Evolutionary conservation across 306 rosid species (phyloP).

Genomic region (Delonix regia): DNA sequence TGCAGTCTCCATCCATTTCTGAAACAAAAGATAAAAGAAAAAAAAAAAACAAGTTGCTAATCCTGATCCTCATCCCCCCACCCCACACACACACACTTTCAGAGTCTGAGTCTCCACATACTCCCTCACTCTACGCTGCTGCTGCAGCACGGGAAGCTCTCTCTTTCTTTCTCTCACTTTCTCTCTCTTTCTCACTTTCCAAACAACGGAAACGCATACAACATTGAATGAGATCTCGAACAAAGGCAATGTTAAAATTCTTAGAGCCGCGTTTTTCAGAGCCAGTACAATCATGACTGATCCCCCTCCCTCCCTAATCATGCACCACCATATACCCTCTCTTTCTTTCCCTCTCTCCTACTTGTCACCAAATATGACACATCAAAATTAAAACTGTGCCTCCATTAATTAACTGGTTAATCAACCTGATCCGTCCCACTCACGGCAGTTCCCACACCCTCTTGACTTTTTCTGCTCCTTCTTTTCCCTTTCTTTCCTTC

Average conservation of each 20-base stretch:
- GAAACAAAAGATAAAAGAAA: conserved; percentile 30
- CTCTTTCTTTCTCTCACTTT: not conserved
- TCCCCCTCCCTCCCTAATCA: conserved; percentile 53
- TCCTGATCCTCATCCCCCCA: conserved; percentile 32
- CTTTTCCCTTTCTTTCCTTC: conserved; percentile 52
- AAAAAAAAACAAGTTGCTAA: not conserved
- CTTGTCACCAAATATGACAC: conserved; percentile 49
- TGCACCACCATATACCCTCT: conserved; percentile 39
- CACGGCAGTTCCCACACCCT: conserved; percentile 73
- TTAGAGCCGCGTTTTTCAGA: conserved; percentile 78
- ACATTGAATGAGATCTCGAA: conserved; percentile 27
- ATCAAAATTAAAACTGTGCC: conserved; percentile 45
- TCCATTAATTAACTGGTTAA: conserved; percentile 39
- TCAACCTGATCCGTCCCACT: conserved; percentile 59
- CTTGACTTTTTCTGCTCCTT: conserved; percentile 59
- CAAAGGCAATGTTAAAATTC: conserved; percentile 28
- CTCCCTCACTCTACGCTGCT: conserved; percentile 34
- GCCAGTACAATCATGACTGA: conserved; percentile 63
- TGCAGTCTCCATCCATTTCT: conserved; percentile 67
- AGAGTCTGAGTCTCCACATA: conserved; percentile 37
- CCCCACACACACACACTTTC: conserved; percentile 47
- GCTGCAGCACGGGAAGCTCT: conserved; percentile 26
- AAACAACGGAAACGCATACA: conserved; percentile 34
- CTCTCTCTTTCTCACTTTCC: conserved; percentile 13
- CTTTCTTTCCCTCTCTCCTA: conserved; percentile 29